phyloP scores from a whole-genome alignment of 2,329 filamentous ascomycete species.

The Emmonsia crescens region DNA sequence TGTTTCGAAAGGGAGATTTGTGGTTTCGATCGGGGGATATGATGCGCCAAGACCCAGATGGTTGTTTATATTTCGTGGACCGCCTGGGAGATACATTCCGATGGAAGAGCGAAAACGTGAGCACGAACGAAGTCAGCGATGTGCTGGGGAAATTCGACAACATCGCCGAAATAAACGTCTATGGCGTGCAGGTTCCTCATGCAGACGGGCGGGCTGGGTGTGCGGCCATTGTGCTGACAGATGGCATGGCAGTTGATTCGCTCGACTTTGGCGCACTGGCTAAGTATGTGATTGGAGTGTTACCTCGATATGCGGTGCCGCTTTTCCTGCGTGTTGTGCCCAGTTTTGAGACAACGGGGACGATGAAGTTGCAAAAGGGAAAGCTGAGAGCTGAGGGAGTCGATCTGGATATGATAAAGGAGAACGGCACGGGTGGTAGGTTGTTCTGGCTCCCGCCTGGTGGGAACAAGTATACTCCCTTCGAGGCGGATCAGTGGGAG shows the following conservation, averaged over 20 bases:
- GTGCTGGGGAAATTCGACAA: slow-evolving; percentile 45
- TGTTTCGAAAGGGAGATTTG: slow-evolving; percentile 2
- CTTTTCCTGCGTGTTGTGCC: slow-evolving; percentile 54
- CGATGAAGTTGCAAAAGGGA: slow-evolving; percentile 4
- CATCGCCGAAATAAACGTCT: slow-evolving; percentile 56
- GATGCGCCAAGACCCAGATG: slow-evolving; percentile 2
- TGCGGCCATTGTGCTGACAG: slow-evolving; percentile 37
- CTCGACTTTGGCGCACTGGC: slow-evolving; percentile 50
- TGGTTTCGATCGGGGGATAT: slow-evolving; percentile 4
- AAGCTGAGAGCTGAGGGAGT: slow-evolving; percentile 2
- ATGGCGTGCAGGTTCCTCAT: slow-evolving; percentile 49
- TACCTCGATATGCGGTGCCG: slow-evolving; percentile 61
- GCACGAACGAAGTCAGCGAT: slow-evolving; percentile 50
- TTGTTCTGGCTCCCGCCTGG: slow-evolving; percentile 40
- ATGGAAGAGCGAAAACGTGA: slow-evolving; percentile 55
- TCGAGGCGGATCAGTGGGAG: slow-evolving; percentile 49
- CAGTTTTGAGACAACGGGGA: neutral
- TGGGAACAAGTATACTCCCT: slow-evolving; percentile 47
- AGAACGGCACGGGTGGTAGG: neutral
- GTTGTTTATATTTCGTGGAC: slow-evolving; percentile 4
- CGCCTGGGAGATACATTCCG: slow-evolving; percentile 51
- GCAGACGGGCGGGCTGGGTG: slow-evolving; percentile 56
- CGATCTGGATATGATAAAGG: slow-evolving; percentile 1
- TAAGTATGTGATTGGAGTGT: slow-evolving; percentile 43
- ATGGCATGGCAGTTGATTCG: slow-evolving; percentile 22